Evolutionary conservation across 2,329 filamentous ascomycete species (phyloP).

Genomic region (Madurella fahalii): DNA sequence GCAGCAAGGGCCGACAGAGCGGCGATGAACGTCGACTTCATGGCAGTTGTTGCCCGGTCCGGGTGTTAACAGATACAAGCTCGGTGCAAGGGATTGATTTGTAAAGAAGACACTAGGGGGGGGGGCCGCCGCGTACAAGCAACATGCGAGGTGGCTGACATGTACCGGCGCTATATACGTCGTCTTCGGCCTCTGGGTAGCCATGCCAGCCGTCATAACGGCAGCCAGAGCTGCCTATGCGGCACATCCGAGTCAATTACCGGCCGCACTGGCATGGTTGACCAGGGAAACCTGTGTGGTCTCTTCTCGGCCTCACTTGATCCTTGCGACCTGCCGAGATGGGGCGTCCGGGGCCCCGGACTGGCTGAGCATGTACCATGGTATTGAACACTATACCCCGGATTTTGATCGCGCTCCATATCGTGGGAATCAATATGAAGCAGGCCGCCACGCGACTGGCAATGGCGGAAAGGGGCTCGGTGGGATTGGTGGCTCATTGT

Average conservation of each 20-base stretch:
- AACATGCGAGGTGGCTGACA: not conserved
- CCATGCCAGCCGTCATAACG: conserved; percentile 4
- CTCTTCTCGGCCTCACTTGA: conserved; percentile 10
- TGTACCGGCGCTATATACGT: conserved; percentile 11
- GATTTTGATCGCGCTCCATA: conserved; percentile 13
- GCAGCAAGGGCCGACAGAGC: conserved; percentile 33
- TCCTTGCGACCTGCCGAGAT: conserved; percentile 15
- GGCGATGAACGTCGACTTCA: conserved; percentile 35
- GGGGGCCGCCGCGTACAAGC: not conserved
- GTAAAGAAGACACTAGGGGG: not conserved
- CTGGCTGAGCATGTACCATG: not conserved
- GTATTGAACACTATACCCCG: conserved; percentile 20
- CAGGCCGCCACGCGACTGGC: conserved; percentile 3
- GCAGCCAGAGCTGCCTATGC: not conserved
- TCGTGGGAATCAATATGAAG: conserved; percentile 5
- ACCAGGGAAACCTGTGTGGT: conserved; percentile 1
- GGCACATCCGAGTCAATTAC: conserved; percentile 7
- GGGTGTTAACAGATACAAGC: not conserved
- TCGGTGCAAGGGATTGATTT: not conserved
- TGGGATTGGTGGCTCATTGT: conserved; percentile 10
- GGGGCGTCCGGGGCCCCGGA: conserved; percentile 12
- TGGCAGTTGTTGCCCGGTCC: conserved; percentile 21
- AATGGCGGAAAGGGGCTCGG: not conserved
- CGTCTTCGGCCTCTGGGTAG: not conserved
- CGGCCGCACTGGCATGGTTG: conserved; percentile 1